Evolutionary conservation across 2,329 filamentous ascomycete genomes (phyloP), one percentile per base, ranked within the genome.

Genomic region (Podosphaera fusca): DNA sequence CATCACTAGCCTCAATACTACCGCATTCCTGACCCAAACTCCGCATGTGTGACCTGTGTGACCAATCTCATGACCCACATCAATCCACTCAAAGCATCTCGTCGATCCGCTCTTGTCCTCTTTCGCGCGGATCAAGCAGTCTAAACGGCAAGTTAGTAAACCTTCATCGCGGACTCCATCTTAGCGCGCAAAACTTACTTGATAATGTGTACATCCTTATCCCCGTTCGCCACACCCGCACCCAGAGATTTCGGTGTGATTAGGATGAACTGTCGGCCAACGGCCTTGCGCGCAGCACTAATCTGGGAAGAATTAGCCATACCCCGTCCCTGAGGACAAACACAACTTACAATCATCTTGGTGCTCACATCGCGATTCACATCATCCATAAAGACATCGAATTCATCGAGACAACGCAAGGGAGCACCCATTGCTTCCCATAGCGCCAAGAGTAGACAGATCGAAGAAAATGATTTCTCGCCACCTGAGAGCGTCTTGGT

Each of bases 361-460:
- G 94, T 95, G 67, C 87, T 94, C 63, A 94, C 85, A 57, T 85
- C 87, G 59, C 92, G 81, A 69, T 98, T 98, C 59, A 96, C 87
- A 63, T 84, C 87, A 70, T 98, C 92, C 92, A 98, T 98, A 74
- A 95, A 98, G 36, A 98, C 92, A 68, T 98, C 92, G 67, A 96
- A 98, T 70, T 98, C 92, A 70, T 98, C 92, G 56, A 98, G 75
- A 66, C 92, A 98, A 57, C 92, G 81, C 59, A 98, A 84, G 0
- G 89, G 90, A 21, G 88, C 94, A 9, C 92, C 90, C 84, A 98
- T 98, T 35, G 92, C 90, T 67, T 98, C 92, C 92, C 92, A 98
- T 21, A 98, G 83, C 2, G 88, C 81, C 36, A 98, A 75, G 57
- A 98, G 73, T 63, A 98, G 77, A 70, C 92, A 98, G 59, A 96